These are phyloP conservation scores for Metschnikowia arizonensis DNA, from an alignment of 805 yeast species.

Conservation along the genomic window DNA sequence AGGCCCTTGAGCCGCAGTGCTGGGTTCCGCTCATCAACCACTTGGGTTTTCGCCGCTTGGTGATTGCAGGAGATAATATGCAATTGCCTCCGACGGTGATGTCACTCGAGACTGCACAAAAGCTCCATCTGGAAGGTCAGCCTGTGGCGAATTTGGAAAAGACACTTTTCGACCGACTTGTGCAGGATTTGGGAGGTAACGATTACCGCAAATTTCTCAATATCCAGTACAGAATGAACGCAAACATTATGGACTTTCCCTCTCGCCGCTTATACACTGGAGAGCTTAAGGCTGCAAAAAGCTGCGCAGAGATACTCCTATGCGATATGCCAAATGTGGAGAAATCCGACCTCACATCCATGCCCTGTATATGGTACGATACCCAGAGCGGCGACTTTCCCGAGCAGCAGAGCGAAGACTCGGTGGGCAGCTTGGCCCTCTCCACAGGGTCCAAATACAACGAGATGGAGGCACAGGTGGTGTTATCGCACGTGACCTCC, in stretches of 20 bases:
- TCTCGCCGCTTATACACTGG: conserved; percentile 62
- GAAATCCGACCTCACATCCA: conserved; percentile 50
- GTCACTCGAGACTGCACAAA: conserved; percentile 30
- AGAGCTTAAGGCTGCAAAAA: conserved; percentile 55
- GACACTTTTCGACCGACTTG: conserved; percentile 79
- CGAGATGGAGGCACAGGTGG: conserved; percentile 69
- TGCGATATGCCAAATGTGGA: conserved; percentile 46
- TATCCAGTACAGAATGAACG: conserved; percentile 86
- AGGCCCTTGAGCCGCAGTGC: conserved; percentile 89
- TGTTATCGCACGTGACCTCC: conserved; percentile 49
- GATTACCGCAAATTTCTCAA: conserved; percentile 56
- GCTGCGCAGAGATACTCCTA: conserved; percentile 51
- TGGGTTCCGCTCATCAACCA: conserved; percentile 88
- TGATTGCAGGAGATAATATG: conserved; percentile 89
- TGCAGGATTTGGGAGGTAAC: conserved; percentile 41
- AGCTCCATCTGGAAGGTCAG: conserved; percentile 15
- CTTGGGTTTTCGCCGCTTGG: conserved; percentile 49
- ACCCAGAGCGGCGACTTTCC: conserved; percentile 86
- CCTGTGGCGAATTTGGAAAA: conserved; percentile 48
- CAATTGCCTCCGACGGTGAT: conserved; percentile 92
- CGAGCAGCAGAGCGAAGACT: conserved; percentile 47
- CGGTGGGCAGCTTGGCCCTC: conserved; percentile 10
- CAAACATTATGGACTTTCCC: conserved; percentile 69
- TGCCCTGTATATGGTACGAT: conserved; percentile 75
- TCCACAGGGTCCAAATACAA: conserved; percentile 60